Conservation (phyloP, 345 rosid species). For the Salix arbutifolia region DNA sequence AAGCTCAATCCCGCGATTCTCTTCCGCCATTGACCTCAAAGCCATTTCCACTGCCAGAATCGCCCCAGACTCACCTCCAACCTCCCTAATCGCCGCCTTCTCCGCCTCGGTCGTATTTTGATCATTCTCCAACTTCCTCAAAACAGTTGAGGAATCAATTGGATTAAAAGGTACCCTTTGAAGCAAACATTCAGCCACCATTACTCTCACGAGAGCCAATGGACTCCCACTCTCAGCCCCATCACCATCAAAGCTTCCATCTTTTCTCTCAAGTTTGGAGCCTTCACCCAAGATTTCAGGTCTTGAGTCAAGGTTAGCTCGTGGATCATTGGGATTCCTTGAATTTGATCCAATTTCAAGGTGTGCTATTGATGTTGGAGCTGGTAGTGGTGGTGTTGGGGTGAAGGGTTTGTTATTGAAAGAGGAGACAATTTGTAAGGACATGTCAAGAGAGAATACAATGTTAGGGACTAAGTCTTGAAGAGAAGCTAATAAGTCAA, state of each 20-base stretch:
- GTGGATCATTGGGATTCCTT: background rate
- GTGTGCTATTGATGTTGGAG: slow-evolving; percentile 34
- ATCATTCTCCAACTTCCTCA: slow-evolving; percentile 89
- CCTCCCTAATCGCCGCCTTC: slow-evolving; percentile 70
- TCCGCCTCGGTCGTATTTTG: slow-evolving; percentile 57
- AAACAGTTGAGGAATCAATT: slow-evolving; percentile 72
- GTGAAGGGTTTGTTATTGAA: slow-evolving; percentile 61
- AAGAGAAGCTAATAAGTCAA: slow-evolving; percentile 65
- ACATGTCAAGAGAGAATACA: slow-evolving; percentile 71
- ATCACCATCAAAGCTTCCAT: background rate
- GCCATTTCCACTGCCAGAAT: slow-evolving; percentile 80
- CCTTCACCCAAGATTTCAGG: background rate
- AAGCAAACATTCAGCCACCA: slow-evolving; percentile 84
- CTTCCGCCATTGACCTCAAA: slow-evolving; percentile 78
- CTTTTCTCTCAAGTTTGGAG: background rate
- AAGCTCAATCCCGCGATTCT: slow-evolving; percentile 69
- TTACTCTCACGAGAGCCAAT: slow-evolving; percentile 60
- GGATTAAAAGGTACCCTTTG: slow-evolving; percentile 73
- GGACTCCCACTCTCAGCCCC: slow-evolving; percentile 54
- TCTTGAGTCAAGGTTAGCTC: background rate
- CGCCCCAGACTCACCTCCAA: slow-evolving; percentile 82
- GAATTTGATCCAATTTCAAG: slow-evolving; percentile 8
- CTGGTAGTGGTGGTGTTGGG: slow-evolving; percentile 67
- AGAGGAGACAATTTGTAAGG: slow-evolving; percentile 64
- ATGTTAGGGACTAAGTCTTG: slow-evolving; percentile 58